phyloP scores from a whole-genome alignment of 768 basidiomycete genomes.

The Agaricus blazei region DNA sequence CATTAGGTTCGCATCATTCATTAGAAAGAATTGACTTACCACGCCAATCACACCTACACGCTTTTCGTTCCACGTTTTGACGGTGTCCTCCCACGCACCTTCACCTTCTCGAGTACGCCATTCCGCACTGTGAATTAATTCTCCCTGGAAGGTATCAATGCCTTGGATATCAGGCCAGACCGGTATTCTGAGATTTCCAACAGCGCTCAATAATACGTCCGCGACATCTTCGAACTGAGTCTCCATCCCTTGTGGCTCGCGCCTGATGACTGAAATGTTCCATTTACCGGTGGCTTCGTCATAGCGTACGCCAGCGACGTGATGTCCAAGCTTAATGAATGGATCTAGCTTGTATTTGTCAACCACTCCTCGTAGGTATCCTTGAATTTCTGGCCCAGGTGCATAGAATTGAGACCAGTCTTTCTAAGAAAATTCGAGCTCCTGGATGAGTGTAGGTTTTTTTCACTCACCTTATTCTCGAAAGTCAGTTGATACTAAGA shows the following conservation, averaged over 20 bases:
- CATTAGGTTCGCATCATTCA: neutral
- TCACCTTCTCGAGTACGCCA: conserved; percentile 43
- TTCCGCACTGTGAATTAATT: conserved; percentile 56
- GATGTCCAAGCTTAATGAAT: conserved; percentile 52
- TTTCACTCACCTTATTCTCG: conserved; percentile 38
- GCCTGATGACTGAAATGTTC: conserved; percentile 43
- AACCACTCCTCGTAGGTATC: conserved; percentile 47
- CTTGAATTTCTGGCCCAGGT: conserved; percentile 52
- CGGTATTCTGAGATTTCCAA: conserved; percentile 53
- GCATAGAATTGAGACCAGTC: conserved; percentile 62
- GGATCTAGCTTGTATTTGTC: conserved; percentile 50
- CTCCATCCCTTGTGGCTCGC: conserved; percentile 19
- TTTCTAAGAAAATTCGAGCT: conserved; percentile 25
- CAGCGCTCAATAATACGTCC: conserved; percentile 54
- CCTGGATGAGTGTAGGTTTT: neutral
- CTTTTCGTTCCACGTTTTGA: conserved; percentile 47
- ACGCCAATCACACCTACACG: conserved; percentile 55
- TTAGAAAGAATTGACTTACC: conserved; percentile 28
- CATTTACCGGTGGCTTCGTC: conserved; percentile 49
- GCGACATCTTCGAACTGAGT: conserved; percentile 44
- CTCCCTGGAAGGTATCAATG: conserved; percentile 50
- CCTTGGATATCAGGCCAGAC: conserved; percentile 65
- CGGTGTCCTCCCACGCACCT: conserved; percentile 37
- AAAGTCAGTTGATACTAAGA: conserved; percentile 57
- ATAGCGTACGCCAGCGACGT: conserved; percentile 47